These are phyloP conservation scores for Apiotrichum akiyoshidainum DNA, from an alignment of 1,284 basidiomycete genomes.

Conservation along the genomic window DNA sequence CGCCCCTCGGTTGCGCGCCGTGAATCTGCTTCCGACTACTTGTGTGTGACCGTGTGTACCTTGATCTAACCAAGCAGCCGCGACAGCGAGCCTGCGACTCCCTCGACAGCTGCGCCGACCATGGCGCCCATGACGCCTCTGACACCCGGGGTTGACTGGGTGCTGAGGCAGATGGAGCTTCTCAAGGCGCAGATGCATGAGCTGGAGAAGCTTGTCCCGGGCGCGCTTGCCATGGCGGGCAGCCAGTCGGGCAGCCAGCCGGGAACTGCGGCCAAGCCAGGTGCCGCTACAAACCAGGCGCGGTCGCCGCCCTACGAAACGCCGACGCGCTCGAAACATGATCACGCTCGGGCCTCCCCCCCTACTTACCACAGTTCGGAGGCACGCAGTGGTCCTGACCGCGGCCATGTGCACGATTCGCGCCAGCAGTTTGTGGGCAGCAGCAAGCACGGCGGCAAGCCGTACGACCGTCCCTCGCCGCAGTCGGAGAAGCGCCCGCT, in stretches of 20 bases:
- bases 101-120: neutral
- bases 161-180: conserved; percentile 10
- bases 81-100: neutral
- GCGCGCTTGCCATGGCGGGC: neutral
- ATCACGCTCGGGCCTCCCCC: neutral
- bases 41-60: neutral
- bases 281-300: neutral
- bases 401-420: neutral
- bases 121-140: neutral
- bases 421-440: neutral
- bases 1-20: neutral
- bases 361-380: neutral
- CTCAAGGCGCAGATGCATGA: conserved; percentile 19
- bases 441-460: neutral
- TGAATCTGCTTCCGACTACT: neutral
- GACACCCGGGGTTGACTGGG: conserved; percentile 3
- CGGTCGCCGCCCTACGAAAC: neutral
- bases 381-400: neutral
- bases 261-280: too few species aligned
- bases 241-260: neutral
- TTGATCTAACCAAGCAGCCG: neutral
- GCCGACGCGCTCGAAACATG: neutral
- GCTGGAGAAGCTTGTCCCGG: conserved; percentile 15
- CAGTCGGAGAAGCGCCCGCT: neutral
- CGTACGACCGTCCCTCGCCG: neutral